phyloP scores from a whole-genome alignment of 345 rosid species.

The Brassica rapa region DNA sequence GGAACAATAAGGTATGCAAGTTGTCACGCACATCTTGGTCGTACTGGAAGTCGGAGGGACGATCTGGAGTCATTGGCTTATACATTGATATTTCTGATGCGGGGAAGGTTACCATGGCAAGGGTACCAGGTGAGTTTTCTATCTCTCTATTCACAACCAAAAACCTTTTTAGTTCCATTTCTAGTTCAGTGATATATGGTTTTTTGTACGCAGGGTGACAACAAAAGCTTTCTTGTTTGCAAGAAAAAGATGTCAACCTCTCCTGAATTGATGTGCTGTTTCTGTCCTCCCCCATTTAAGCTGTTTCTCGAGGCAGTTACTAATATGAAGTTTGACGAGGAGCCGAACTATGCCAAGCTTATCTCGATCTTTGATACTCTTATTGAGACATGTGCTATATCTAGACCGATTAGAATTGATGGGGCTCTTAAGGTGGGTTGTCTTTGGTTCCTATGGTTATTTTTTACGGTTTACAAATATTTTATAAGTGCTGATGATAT shows the following conservation, averaged over 20 bases:
- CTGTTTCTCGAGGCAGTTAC: conserved; percentile 85
- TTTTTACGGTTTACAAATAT: not conserved
- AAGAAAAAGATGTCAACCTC: conserved; percentile 94
- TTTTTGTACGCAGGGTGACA: conserved; percentile 69
- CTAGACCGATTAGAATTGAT: conserved; percentile 85
- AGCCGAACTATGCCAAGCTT: conserved; percentile 88
- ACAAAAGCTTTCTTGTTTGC: conserved; percentile 91
- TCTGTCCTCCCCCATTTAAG: conserved; percentile 81
- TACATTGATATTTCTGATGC: conserved; percentile 84
- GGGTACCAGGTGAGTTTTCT: conserved; percentile 70
- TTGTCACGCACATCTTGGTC: conserved; percentile 95
- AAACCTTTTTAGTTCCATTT: conserved; percentile 3
- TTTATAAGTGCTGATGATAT: conserved; percentile 19
- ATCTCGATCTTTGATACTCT: conserved; percentile 74
- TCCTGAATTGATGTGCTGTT: conserved; percentile 85
- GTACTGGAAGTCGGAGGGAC: conserved; percentile 89
- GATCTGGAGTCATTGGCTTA: conserved; percentile 96
- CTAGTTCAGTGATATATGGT: conserved; percentile 12
- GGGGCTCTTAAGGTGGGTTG: conserved; percentile 85
- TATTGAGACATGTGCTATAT: conserved; percentile 61
- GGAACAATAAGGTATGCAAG: conserved; percentile 96
- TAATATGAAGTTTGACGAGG: conserved; percentile 90
- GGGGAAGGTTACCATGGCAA: conserved; percentile 96
- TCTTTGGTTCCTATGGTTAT: conserved; percentile 16
- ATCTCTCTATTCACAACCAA: conserved; percentile 11